Conservation (phyloP, 805 yeast species). For the Candida manassasensis region DNA sequence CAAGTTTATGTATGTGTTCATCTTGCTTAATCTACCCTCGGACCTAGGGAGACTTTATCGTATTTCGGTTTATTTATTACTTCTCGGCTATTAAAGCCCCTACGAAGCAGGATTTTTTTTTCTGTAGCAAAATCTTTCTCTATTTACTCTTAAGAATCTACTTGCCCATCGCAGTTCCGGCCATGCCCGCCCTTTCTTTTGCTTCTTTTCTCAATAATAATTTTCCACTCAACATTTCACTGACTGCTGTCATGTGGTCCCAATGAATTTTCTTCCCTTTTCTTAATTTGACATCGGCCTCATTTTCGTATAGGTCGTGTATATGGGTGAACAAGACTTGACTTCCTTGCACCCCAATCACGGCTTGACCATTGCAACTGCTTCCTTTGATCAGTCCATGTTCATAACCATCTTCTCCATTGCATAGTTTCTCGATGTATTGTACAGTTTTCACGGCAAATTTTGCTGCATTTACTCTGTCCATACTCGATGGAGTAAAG, state of each 20-base stretch:
- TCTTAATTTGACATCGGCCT: conserved; percentile 57
- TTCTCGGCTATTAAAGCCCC: too few relatives aligned
- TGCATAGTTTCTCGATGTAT: conserved; percentile 50
- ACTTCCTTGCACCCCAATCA: conserved; percentile 69
- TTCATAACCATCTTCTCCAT: conserved; percentile 5
- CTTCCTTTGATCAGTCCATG: background rate
- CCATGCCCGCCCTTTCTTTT: too few relatives aligned
- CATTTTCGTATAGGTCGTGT: conserved; percentile 51
- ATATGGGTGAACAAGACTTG: conserved; percentile 55
- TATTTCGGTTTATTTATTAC: too few relatives aligned
- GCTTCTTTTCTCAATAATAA: conserved; percentile 27
- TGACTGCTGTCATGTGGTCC: conserved; percentile 53
- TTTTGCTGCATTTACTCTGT: conserved; percentile 69
- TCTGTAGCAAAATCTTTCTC: background rate
- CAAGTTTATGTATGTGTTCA: too few relatives aligned
- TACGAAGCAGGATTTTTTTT: too few relatives aligned
- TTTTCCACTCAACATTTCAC: conserved; percentile 73
- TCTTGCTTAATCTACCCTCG: too few relatives aligned
- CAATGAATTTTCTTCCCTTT: conserved; percentile 70
- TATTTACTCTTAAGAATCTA: too few relatives aligned
- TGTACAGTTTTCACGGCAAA: conserved; percentile 66
- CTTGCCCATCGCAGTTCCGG: too few relatives aligned
- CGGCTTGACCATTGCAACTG: conserved; percentile 41
- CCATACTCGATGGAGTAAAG: conserved; percentile 70
- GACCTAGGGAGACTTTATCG: too few relatives aligned